These are phyloP conservation scores for Beauveria pseudobassiana DNA, from an alignment of 2,329 filamentous ascomycete genomes.

Conservation along the genomic window DNA sequence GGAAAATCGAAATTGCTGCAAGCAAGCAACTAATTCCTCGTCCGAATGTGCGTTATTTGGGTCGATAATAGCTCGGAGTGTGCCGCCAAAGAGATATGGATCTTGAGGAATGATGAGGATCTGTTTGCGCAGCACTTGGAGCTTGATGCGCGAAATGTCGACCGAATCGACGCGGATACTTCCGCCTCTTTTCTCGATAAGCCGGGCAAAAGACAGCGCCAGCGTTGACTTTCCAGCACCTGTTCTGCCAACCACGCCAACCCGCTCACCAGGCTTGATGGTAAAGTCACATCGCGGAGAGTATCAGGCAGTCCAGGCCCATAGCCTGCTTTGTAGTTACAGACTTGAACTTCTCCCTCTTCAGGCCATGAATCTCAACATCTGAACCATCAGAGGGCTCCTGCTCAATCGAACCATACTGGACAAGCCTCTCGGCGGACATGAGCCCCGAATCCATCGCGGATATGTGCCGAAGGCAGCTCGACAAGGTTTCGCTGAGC, in stretches of 20 bases:
- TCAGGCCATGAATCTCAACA: slow-evolving; percentile 60
- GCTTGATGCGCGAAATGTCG: slow-evolving; percentile 51
- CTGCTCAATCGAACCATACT: slow-evolving; percentile 57
- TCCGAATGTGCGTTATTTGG: slow-evolving; percentile 59
- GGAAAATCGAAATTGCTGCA: slow-evolving; percentile 57
- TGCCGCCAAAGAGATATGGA: slow-evolving; percentile 66
- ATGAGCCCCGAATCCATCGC: slow-evolving; percentile 66
- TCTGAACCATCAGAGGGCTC: slow-evolving; percentile 49
- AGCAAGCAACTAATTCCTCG: slow-evolving; percentile 52
- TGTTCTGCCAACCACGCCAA: slow-evolving; percentile 29
- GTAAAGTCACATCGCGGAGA: slow-evolving; percentile 55
- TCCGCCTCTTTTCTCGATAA: not conserved
- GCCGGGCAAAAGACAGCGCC: not conserved
- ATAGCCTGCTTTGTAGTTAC: slow-evolving; percentile 58
- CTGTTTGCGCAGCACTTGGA: slow-evolving; percentile 57
- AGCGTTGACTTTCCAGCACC: slow-evolving; percentile 3
- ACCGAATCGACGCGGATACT: not conserved
- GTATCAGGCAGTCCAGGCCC: slow-evolving; percentile 58
- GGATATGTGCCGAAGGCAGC: slow-evolving; percentile 53
- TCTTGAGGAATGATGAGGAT: slow-evolving; percentile 67
- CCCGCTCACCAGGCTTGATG: slow-evolving; percentile 51
- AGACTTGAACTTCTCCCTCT: slow-evolving; percentile 57
- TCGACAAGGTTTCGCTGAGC: slow-evolving; percentile 50
- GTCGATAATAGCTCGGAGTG: slow-evolving; percentile 61
- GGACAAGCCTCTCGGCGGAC: slow-evolving; percentile 58